Conservation (phyloP, 768 basidiomycete genomes). For the Mycena capillaripes region DNA sequence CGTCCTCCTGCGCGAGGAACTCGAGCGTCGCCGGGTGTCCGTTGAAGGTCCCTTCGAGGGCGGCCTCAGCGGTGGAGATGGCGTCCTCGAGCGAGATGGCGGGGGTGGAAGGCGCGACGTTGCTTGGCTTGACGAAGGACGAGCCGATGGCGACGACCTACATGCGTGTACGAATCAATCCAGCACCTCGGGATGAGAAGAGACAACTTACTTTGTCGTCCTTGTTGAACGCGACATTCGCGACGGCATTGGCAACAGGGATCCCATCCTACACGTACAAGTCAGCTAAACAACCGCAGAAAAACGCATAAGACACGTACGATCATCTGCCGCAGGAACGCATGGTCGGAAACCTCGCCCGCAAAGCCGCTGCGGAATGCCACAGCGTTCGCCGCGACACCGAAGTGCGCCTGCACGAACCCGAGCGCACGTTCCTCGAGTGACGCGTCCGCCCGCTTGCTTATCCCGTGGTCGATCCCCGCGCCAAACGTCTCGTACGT, state of each 20-base stretch:
- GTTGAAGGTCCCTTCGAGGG: not conserved
- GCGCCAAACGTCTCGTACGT: constrained; percentile 3
- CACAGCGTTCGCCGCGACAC: constrained; percentile 3
- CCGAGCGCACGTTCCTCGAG: constrained; percentile 31
- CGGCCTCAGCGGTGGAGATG: not conserved
- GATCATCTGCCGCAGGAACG: constrained; percentile 43
- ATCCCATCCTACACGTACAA: constrained; percentile 43
- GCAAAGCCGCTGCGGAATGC: constrained; percentile 33
- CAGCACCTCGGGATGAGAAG: not conserved
- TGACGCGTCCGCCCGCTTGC: constrained; percentile 28
- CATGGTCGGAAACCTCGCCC: constrained; percentile 35
- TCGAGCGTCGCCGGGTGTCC: not conserved
- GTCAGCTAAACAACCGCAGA: not conserved
- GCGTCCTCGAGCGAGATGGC: not conserved
- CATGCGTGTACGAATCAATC: too few relatives aligned
- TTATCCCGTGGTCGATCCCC: constrained; percentile 33
- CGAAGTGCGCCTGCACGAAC: constrained; percentile 21
- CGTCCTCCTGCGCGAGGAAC: not conserved
- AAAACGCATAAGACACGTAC: constrained; percentile 31
- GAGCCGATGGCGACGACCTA: constrained; percentile 48
- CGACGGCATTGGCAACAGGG: constrained; percentile 55
- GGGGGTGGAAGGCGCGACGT: not conserved
- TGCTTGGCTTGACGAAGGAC: constrained; percentile 49
- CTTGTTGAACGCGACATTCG: constrained; percentile 59
- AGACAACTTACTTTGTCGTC: constrained; percentile 48